phyloP scores from a whole-genome alignment of 2,329 filamentous ascomycete species.

The Clonostachys rosea region DNA sequence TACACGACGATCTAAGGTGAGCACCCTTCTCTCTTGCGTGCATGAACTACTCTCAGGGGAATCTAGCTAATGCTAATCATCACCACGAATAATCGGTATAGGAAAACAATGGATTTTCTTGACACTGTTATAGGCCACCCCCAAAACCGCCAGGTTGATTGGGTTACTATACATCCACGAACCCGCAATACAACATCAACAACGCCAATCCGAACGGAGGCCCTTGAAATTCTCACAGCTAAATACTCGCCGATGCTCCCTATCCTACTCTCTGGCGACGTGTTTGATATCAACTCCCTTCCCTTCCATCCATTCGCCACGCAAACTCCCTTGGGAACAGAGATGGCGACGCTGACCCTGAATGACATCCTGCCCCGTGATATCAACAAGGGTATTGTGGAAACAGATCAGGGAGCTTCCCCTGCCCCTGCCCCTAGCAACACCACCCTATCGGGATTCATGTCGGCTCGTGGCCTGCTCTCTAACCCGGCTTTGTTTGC shows the following conservation, averaged over 20 bases:
- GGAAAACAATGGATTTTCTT: constrained; percentile 57
- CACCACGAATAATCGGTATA: constrained; percentile 14
- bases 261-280: constrained; percentile 64
- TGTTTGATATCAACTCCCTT: constrained; percentile 51
- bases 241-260: constrained; percentile 52
- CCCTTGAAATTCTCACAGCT: constrained; percentile 50
- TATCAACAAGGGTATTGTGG: constrained; percentile 7
- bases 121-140: constrained; percentile 53
- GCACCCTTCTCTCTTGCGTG: background rate
- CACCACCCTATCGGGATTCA: constrained; percentile 56
- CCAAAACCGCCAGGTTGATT: constrained; percentile 53
- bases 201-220: constrained; percentile 55
- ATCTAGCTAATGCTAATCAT: constrained; percentile 1
- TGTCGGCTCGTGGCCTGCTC: constrained; percentile 66
- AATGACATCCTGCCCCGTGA: constrained; percentile 14
- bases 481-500: constrained; percentile 65
- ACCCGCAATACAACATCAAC: constrained; percentile 56
- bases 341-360: constrained; percentile 20
- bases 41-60: background rate
- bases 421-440: constrained; percentile 22
- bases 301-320: constrained; percentile 29
- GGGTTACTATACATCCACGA: constrained; percentile 67
- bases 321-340: constrained; percentile 12
- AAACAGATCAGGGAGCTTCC: background rate
- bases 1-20: constrained; percentile 59